Evolutionary conservation across 2,329 filamentous ascomycete species (phyloP), one percentile per base, ranked within the genome.

Genomic region (Xylogone sp.): DNA sequence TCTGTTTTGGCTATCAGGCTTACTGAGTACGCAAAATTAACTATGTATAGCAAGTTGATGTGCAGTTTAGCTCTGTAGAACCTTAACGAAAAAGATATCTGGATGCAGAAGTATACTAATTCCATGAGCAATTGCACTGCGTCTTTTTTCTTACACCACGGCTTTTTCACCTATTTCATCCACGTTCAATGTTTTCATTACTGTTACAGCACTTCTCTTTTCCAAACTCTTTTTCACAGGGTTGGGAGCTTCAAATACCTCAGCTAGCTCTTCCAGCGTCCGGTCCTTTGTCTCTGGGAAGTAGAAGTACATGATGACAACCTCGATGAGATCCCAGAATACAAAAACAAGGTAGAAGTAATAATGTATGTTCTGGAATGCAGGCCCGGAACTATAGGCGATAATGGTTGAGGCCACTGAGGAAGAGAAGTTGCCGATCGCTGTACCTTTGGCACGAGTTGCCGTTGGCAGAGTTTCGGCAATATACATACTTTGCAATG

Each of bases 281-380:
- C 75, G 68, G 27, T 75, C 76, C 62, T 80, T 82, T 2, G 79
- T 82, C 60, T 82, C 78, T 0, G 79, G 78, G 4, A 81, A 68
- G 51, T 70, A 75, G 58, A 77, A 75, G 59, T 71, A 79, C 4
- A 78, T 72, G 60, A 75, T 79, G 2, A 73, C 50, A 4, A 49
- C 53, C 34, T 70, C 56, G 21, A 67, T 43, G 9, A 60, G 50
- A 53, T 65, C 60, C 64, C 63, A 67, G 31, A 56, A 56, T 4
- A 63, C 64, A 51, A 65, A 66, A 34, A 71, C 63, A 2, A 61
- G 45, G 16, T 64, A 62, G 27, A 70, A 62, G 54, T 71, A 71
- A 48, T 67, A 71, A 5, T 59, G 59, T n/a, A 72, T 62, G 16
- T 64, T 61, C 20, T 61, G 46, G 29, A 71, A 66, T 1, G 64